Evolutionary conservation across 768 basidiomycete species (phyloP), one percentile per base, ranked within the genome.

Genomic region (Flagelloscypha sp.): DNA sequence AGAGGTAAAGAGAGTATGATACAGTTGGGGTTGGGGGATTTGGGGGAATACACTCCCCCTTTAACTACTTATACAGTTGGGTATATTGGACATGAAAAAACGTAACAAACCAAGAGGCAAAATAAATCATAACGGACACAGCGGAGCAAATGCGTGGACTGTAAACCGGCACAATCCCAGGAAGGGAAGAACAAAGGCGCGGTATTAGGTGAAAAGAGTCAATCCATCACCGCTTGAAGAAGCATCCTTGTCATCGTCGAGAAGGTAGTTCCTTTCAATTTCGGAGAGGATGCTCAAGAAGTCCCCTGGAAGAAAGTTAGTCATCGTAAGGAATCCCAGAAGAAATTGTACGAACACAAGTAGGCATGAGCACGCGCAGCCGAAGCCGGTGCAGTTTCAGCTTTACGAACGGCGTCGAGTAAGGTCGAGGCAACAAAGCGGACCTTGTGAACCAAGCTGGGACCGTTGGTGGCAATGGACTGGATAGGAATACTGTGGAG

Each of bases 401-500:
- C 83, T 57, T 84, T 82, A 33, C 79, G 69, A 22, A 93, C 82
- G 12, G 84, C 76, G 52, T 92, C 88, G 40, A 93, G 66, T 34
- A 94, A 61, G 2, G 87, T 89, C 9, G 87, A 92, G 11, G 90
- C 90, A 24, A 93, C 87, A 54, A 89, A 93, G 39, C 90, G 79
- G 43, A 93, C 88, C 69, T 93, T 93, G 54, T 86, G 81, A 11
- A 93, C 84, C 64, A 87, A 60, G 37, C 83, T 85, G 5, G 84
- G 84, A 4, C 85, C 85, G 50, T 85, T 90, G 32, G 81, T 84
- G 22, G 88, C 89, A 48, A 93, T 90, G 21, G 86, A 87, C 56
- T 90, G 87, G 36, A 93, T 90, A 12, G 90, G 90, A 46, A 93
- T 92, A 49, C 84, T 88, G 48, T 89, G 86, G 42, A 94, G 67